Evolutionary conservation across 441 rosid genomes (phyloP), one percentile per base, ranked within the genome.

Genomic region (Brassica hybrid): DNA sequence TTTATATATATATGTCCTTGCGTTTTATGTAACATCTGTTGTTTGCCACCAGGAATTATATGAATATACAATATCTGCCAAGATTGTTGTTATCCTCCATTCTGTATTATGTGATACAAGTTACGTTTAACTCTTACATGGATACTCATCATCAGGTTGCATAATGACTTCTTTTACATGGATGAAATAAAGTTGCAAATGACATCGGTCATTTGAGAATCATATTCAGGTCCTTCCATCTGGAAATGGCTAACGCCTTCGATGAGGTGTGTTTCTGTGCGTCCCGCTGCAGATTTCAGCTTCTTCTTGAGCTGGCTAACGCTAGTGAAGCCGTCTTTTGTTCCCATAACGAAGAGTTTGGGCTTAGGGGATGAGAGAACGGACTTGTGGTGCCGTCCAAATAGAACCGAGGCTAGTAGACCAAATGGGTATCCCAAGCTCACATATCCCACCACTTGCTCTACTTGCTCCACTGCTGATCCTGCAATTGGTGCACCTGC

Each of bases 401-500:
- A 96, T 7, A 96, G 92, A 81, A 96, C 76, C 0, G 97, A 90
- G 48, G 98, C 97, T 64, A 84, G 54, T 82, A 88, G 76, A 67
- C 97, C 97, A 27, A 93, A 96, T 6, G 98, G 97, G 83, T 92
- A 96, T 7, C 97, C 99, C 27, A 93, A 54, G 76, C 99, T 91
- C 36, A 90, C 88, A 45, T 92, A 94, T 62, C 96, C 99, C 21
- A 88, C 88, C 14, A 89, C 95, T 80, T 90, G 87, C 65, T 90
- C 84, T 12, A 96, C 73, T 83, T 92, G 85, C 43, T 93, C 90
- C 16, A 89, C 92, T 3, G 97, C 95, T 16, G 99, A 92, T 43
- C 98, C 98, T 50, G 97, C 93, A 36, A 96, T 89, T 7, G 97
- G 93, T 34, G 97, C 96, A 71, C 99, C 97, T 96, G 89, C 65